Base-by-base conservation (phyloP, 768 basidiomycete species). In the Mycena sanguinolenta region DNA sequence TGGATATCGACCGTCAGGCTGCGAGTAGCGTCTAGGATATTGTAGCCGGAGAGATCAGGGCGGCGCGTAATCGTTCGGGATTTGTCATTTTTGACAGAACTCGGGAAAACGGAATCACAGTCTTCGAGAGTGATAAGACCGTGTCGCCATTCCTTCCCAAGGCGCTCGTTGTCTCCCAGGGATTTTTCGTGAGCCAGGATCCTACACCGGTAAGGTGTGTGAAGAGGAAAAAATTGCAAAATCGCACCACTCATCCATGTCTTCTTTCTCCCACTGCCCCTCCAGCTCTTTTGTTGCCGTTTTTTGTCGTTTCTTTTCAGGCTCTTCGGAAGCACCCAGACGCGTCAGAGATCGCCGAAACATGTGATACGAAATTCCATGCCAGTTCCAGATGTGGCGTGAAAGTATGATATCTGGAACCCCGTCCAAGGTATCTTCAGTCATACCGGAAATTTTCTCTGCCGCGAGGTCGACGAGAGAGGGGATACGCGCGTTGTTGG, bases 161-260 rank as follows among this genome's bases (percentile, higher is more conserved):
- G 53, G 13, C 63, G 63, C n/a, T 64, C 63, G 4, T 25, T 13
- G 14, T 64, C 63, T 1, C 23, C 63, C 8, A 64, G 39, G 23
- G 44, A 64, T 64, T 64, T 64, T 23, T 64, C 63, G 34, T 64
- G 63, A 12, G 38, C 4, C 17, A 64, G 21, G 21, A 64, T 64
- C 63, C 63, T 64, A 34, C 2, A 3, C 36, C 5, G 8, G 21
- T 21, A 10, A 52, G 23, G n/a, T 13, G 4, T 19, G 14, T 36
- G 23, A 42, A 32, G 13, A 34, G 32, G 23, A 25, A 42, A n/a
- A 19, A 14, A 21, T 36, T 16, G 30, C 1, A 38, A 28, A 54
- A 28, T 23, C 62, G n/a, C 50, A 63, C 62, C 62, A 63, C 23
- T 63, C 62, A 23, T 63, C 62, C 28, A 63, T 54, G 27, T 63